A percentile compares a stretch with the other conserved stretches of the same genome.
Conservation (phyloP, 495 filamentous ascomycete genomes). For the Aeminium ludgeri region DNA sequence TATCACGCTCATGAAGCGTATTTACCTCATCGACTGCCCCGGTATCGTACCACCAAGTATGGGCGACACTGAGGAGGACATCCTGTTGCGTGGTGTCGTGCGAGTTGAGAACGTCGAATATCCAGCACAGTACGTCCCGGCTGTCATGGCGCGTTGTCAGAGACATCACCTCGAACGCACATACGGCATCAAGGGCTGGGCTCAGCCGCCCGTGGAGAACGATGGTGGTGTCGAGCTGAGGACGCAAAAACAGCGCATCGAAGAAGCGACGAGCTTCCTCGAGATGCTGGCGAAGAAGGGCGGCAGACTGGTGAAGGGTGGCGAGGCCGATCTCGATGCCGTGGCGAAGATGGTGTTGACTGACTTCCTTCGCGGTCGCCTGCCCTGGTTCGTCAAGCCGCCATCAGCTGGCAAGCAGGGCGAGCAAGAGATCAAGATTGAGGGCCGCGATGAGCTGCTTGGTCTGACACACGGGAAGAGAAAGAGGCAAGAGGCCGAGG, state of each 20-base stretch:
- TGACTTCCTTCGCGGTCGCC: slow-evolving; percentile 85
- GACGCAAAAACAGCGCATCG: slow-evolving; percentile 13
- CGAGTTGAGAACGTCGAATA: slow-evolving; percentile 90
- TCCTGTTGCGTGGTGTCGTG: slow-evolving; percentile 82
- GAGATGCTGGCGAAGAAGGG: slow-evolving; percentile 76
- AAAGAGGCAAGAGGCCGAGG: slow-evolving; percentile 14
- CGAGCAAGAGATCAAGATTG: slow-evolving; percentile 17
- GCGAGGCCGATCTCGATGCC: slow-evolving; percentile 82
- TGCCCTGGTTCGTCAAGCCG: slow-evolving; percentile 85
- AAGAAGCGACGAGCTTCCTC: slow-evolving; percentile 62
- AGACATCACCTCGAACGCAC: slow-evolving; percentile 79
- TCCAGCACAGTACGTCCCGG: slow-evolving; percentile 85
- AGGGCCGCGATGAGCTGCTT: slow-evolving; percentile 29
- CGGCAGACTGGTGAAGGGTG: slow-evolving; percentile 69
- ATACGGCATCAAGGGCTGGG: slow-evolving; percentile 61
- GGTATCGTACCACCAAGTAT: slow-evolving; percentile 82
- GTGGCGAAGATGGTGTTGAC: slow-evolving; percentile 92
- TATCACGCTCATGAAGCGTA: slow-evolving; percentile 88
- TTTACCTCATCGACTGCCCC: slow-evolving; percentile 93
- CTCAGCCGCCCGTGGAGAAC: background rate
- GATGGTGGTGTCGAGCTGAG: slow-evolving; percentile 3
- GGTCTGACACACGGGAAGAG: slow-evolving; percentile 13
- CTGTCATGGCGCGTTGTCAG: slow-evolving; percentile 63
- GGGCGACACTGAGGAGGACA: slow-evolving; percentile 67
- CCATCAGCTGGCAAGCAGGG: slow-evolving; percentile 41